phyloP scores from a whole-genome alignment of 768 basidiomycete species.

The Jaapia argillacea region DNA sequence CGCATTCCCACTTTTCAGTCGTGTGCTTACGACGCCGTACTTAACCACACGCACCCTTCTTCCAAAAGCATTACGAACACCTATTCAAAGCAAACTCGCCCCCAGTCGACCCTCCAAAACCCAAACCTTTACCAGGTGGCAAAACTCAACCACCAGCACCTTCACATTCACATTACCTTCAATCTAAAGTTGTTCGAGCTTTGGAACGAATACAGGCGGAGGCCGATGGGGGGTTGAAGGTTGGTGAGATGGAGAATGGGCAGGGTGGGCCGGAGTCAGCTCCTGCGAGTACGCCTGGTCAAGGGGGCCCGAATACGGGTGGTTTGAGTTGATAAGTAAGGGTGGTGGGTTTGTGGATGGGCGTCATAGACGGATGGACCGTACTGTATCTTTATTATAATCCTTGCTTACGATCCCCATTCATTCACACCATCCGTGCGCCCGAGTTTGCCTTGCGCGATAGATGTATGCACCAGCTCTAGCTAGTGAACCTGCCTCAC shows the following conservation, averaged over 20 bases:
- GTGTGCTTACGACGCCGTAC: background rate
- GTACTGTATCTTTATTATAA: background rate
- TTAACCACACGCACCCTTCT: constrained; percentile 3
- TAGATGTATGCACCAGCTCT: too few species aligned
- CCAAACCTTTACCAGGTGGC: constrained; percentile 29
- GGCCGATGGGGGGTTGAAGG: constrained; percentile 6
- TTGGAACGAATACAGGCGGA: constrained; percentile 94
- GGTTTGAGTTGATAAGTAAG: background rate
- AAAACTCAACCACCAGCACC: constrained; percentile 33
- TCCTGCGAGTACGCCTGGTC: background rate
- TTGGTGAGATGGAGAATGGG: background rate
- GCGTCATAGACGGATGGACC: background rate
- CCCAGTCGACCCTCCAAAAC: constrained; percentile 35
- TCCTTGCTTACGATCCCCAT: background rate
- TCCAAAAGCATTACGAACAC: constrained; percentile 76
- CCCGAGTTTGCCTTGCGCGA: background rate
- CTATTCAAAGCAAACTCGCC: constrained; percentile 86
- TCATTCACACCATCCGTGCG: too few species aligned
- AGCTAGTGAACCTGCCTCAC: too few species aligned
- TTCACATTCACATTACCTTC: constrained; percentile 81
- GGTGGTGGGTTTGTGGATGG: background rate
- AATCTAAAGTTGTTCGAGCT: constrained; percentile 94
- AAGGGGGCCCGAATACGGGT: too few species aligned
- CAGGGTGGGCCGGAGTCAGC: background rate
- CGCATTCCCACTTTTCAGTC: background rate